phyloP scores from a whole-genome alignment of 169 alveolate species.

The Plasmodium vinckei region DNA sequence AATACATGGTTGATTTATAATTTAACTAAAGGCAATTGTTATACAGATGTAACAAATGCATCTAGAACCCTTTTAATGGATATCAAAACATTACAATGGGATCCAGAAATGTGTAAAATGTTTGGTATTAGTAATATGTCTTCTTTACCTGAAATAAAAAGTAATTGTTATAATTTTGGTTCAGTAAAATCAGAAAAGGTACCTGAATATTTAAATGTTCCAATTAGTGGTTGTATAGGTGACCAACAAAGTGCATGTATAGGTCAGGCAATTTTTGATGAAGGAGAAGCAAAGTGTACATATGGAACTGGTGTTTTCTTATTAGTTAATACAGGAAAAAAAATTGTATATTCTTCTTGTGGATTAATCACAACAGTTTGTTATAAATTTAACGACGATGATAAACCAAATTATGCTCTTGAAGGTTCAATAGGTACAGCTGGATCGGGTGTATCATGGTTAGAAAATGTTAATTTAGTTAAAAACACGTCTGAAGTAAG shows the following conservation, averaged over 20 bases:
- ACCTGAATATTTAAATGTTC: conserved; percentile 83
- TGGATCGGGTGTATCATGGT: conserved; percentile 94
- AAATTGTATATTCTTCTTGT: conserved; percentile 85
- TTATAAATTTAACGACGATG: conserved; percentile 85
- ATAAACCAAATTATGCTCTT: conserved; percentile 89
- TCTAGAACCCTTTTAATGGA: conserved; percentile 94
- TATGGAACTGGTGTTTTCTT: conserved; percentile 97
- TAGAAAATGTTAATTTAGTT: conserved; percentile 84
- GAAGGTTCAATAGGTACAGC: conserved; percentile 97
- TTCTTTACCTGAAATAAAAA: conserved; percentile 81
- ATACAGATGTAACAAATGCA: conserved; percentile 96
- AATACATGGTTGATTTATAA: conserved; percentile 90
- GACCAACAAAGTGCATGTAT: conserved; percentile 95
- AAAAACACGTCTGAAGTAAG: conserved; percentile 82
- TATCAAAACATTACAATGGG: conserved; percentile 90
- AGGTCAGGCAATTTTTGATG: conserved; percentile 91
- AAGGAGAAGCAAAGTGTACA: conserved; percentile 92
- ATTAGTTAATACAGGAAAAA: conserved; percentile 91
- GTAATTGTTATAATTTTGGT: conserved; percentile 84
- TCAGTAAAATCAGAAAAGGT: conserved; percentile 65
- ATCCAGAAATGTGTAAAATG: conserved; percentile 85
- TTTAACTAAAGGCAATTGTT: conserved; percentile 84
- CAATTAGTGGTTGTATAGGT: conserved; percentile 92
- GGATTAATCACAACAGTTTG: conserved; percentile 94
- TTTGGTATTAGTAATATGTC: conserved; percentile 79